Conservation (phyloP, 371 early-diverging fungal genomes). For the Smittium culicis region DNA sequence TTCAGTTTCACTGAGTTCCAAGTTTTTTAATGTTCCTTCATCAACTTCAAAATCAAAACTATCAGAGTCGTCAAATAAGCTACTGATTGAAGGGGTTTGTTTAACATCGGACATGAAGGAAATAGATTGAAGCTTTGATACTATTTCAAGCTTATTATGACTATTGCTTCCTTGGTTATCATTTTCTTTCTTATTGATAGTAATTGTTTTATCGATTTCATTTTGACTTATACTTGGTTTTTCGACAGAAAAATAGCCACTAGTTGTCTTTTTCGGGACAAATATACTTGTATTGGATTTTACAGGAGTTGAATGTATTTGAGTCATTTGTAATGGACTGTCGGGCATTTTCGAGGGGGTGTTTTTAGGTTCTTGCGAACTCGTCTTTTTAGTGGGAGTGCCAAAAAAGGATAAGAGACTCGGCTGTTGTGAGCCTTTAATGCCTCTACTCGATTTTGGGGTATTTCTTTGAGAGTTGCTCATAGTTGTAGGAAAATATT, state of each 20-base stretch:
- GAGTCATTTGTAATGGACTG: background rate
- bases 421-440: background rate
- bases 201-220: background rate
- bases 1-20: constrained; percentile 2
- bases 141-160: background rate
- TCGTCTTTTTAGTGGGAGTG: background rate
- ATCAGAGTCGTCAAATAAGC: background rate
- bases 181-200: background rate
- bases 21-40: constrained; percentile 1
- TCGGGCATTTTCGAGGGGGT: background rate
- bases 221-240: background rate
- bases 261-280: background rate
- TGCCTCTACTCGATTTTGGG: background rate
- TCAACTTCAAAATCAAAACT: constrained; percentile 10
- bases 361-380: background rate
- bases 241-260: background rate
- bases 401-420: constrained; percentile 10
- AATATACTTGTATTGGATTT: background rate
- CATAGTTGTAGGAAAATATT: no score
- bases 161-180: background rate
- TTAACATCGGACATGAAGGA: background rate
- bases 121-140: background rate
- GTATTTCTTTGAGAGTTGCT: no score
- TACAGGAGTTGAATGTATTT: background rate
- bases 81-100: background rate